Conservation (phyloP, 2,329 filamentous ascomycete species). For the Corinectria fuckeliana region DNA sequence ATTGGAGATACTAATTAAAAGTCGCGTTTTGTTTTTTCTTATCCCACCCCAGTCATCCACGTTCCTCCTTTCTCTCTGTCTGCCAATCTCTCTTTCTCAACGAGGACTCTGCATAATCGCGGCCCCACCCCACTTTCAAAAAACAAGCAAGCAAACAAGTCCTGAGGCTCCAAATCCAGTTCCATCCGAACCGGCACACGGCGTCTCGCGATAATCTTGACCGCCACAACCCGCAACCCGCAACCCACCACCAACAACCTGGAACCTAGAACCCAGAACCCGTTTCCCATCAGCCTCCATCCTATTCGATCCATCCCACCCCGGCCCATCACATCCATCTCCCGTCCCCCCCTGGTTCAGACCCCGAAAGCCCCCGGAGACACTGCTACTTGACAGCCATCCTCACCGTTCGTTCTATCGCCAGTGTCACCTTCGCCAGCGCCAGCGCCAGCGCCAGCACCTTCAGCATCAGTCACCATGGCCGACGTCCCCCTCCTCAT, state of each 20-base stretch:
- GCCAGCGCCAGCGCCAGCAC: neutral
- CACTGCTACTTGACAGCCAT: constrained; percentile 2
- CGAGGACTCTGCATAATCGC: constrained; percentile 33
- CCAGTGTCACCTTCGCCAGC: constrained; percentile 13
- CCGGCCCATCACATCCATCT: constrained; percentile 18
- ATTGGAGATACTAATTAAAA: neutral
- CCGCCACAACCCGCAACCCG: constrained; percentile 26
- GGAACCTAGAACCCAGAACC: constrained; percentile 7
- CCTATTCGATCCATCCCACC: constrained; percentile 20
- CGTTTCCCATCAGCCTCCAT: constrained; percentile 10
- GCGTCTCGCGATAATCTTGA: constrained; percentile 34
- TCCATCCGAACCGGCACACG: constrained; percentile 24
- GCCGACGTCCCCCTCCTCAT: constrained; percentile 79
- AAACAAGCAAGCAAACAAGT: neutral
- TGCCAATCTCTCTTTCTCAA: constrained; percentile 18
- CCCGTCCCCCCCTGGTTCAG: neutral
- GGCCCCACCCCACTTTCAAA: constrained; percentile 34
- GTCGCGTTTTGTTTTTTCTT: neutral
- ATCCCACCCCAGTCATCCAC: neutral
- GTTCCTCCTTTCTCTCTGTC: constrained; percentile 10
- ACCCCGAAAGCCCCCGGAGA: constrained; percentile 5
- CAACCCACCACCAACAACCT: neutral
- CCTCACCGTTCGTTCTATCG: neutral
- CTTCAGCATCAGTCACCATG: constrained; percentile 48
- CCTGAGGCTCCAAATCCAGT: constrained; percentile 14